These are phyloP conservation scores for Diplodia intermedia DNA, from an alignment of 2,329 filamentous ascomycete species.

Conservation along the genomic window DNA sequence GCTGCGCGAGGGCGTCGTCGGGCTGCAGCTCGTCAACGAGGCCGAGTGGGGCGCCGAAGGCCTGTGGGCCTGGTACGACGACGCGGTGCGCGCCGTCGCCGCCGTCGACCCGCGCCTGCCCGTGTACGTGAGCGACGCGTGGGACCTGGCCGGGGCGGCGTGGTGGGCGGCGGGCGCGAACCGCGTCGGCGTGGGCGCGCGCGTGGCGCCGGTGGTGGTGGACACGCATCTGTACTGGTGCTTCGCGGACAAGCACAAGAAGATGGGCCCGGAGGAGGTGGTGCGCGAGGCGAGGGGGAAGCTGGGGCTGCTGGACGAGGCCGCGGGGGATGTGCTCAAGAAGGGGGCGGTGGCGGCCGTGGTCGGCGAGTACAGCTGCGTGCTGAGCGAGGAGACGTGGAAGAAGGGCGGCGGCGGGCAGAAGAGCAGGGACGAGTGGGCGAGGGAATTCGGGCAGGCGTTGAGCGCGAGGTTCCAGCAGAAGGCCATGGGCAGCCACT, in stretches of 20 bases:
- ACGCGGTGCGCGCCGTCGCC: constrained; percentile 56
- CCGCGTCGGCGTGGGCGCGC: constrained; percentile 39
- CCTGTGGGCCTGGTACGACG: constrained; percentile 66
- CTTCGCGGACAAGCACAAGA: constrained; percentile 61
- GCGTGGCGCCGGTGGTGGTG: constrained; percentile 57
- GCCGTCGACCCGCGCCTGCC: constrained; percentile 59
- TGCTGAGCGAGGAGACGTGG: constrained; percentile 60
- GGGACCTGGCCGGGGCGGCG: constrained; percentile 58
- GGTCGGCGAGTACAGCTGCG: constrained; percentile 66
- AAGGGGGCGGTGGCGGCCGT: constrained; percentile 60
- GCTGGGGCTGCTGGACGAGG: constrained; percentile 55
- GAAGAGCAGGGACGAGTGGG: constrained; percentile 49
- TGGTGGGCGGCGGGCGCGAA: constrained; percentile 56
- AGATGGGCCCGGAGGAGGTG: constrained; percentile 60
- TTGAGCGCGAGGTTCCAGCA: constrained; percentile 59
- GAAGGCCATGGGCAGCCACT: constrained; percentile 61
- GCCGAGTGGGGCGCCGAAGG: constrained; percentile 57
- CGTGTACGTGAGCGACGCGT: constrained; percentile 65
- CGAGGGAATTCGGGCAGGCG: constrained; percentile 56
- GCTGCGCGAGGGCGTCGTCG: constrained; percentile 53
- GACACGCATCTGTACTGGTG: constrained; percentile 68
- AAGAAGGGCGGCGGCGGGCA: constrained; percentile 46
- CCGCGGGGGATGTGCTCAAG: constrained; percentile 57
- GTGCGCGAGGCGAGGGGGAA: constrained; percentile 54
- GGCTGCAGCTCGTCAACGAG: constrained; percentile 66